Evolutionary conservation across 352 stramenopile species (phyloP).

Genomic region (Phytophthora brassicae): DNA sequence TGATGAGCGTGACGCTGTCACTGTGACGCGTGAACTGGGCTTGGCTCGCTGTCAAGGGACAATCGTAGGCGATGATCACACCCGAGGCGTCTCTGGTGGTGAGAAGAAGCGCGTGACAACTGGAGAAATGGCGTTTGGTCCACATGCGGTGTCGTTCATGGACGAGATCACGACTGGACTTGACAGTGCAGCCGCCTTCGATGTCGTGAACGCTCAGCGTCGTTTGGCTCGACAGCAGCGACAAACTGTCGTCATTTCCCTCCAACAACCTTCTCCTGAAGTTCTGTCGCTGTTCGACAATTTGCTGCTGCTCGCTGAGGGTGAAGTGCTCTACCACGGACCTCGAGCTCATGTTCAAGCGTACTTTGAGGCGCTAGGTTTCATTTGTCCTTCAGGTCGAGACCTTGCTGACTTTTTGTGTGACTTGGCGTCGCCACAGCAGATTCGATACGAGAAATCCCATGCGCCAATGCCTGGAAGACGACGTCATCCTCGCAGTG

Average conservation of each 20-base stretch:
- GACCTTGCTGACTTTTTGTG: slow-evolving; percentile 53
- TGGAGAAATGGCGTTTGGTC: slow-evolving; percentile 83
- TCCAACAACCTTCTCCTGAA: slow-evolving; percentile 91
- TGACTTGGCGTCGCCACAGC: slow-evolving; percentile 43
- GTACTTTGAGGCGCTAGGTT: slow-evolving; percentile 84
- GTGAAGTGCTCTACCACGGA: slow-evolving; percentile 88
- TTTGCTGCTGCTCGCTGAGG: slow-evolving; percentile 86
- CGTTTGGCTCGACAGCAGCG: slow-evolving; percentile 41
- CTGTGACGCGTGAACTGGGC: slow-evolving; percentile 37
- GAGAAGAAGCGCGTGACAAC: slow-evolving; percentile 92
- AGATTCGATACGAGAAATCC: slow-evolving; percentile 37
- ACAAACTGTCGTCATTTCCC: slow-evolving; percentile 63
- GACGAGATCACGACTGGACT: slow-evolving; percentile 59
- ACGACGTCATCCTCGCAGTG: slow-evolving; percentile 33
- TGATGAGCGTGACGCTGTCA: slow-evolving; percentile 35
- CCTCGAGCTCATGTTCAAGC: slow-evolving; percentile 52
- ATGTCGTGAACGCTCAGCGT: slow-evolving; percentile 41
- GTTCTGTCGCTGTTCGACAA: slow-evolving; percentile 93
- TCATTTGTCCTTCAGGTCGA: slow-evolving; percentile 43
- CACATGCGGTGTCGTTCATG: slow-evolving; percentile 47
- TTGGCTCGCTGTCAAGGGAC: slow-evolving; percentile 53
- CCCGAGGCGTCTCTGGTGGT: slow-evolving; percentile 77
- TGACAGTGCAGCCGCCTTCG: slow-evolving; percentile 48
- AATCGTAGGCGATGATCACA: slow-evolving; percentile 52
- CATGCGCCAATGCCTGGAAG: slow-evolving; percentile 28